Percentiles rank a stretch among this genome's conserved stretches.
These are phyloP conservation scores for Candida yuanshanica DNA, from an alignment of 805 yeast species.

Conservation along the genomic window DNA sequence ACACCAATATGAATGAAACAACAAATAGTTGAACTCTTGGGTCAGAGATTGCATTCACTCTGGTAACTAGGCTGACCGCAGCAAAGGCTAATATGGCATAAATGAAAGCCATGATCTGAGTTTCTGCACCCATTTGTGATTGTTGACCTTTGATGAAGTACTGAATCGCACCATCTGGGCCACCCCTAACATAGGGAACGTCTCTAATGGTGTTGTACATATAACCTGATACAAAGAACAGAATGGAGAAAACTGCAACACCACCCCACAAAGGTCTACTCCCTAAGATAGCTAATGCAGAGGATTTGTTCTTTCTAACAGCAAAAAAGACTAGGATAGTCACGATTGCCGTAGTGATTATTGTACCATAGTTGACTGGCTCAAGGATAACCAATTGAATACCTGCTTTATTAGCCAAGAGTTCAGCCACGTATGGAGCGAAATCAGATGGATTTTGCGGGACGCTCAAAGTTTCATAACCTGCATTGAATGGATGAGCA, in stretches of 20 bases:
- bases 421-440: conserved; percentile 25
- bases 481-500: conserved; percentile 32
- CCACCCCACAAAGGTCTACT: conserved; percentile 71
- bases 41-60: conserved; percentile 44
- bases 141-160: conserved; percentile 61
- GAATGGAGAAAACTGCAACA: conserved; percentile 50
- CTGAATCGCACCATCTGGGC: conserved; percentile 29
- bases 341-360: conserved; percentile 28
- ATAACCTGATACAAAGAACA: conserved; percentile 80
- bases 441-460: conserved; percentile 28
- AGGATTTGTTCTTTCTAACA: conserved; percentile 27
- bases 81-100: conserved; percentile 65
- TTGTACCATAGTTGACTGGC: conserved; percentile 34
- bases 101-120: conserved; percentile 72
- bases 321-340: conserved; percentile 26
- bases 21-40: conserved; percentile 43
- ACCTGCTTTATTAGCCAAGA: conserved; percentile 20
- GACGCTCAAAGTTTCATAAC: conserved; percentile 25
- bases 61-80: conserved; percentile 52
- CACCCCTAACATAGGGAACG: conserved; percentile 45
- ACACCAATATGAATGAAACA: conserved; percentile 36
- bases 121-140: conserved; percentile 79
- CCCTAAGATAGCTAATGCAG: conserved; percentile 35
- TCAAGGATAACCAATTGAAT: conserved; percentile 24
- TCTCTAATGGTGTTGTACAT: conserved; percentile 89